Percentiles rank a stretch among this genome's conserved stretches.
Conservation (phyloP, 208 protist species). For the Trypanosoma melophagium region DNA sequence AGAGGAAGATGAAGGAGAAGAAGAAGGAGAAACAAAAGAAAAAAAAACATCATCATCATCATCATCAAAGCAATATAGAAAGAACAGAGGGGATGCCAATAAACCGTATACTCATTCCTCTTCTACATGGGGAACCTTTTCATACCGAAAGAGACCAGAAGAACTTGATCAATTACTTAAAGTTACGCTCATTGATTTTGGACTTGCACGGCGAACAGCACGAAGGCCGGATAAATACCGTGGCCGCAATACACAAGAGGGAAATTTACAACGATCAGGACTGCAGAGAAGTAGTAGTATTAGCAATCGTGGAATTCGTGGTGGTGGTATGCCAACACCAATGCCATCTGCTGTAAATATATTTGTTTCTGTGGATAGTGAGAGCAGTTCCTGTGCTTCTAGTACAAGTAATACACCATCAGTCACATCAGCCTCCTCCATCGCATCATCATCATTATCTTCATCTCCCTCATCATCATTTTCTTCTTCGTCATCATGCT, state of each 20-base stretch:
- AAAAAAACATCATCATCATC: too few relatives aligned
- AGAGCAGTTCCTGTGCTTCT: conserved; percentile 36
- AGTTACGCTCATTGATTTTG: conserved; percentile 82
- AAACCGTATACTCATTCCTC: not conserved
- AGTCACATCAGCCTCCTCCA: conserved; percentile 25
- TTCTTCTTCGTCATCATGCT: not conserved
- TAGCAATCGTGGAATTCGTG: not conserved
- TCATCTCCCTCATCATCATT: not conserved
- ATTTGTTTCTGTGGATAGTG: conserved; percentile 37
- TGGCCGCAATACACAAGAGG: not conserved
- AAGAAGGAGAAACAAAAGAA: too few relatives aligned
- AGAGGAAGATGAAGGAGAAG: conserved; percentile 1
- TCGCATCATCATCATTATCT: not conserved
- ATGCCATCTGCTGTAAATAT: conserved; percentile 67
- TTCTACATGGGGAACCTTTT: conserved; percentile 7
- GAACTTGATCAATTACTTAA: conserved; percentile 41
- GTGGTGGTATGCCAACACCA: conserved; percentile 53
- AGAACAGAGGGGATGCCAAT: not conserved
- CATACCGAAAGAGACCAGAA: not conserved
- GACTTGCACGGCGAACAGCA: conserved; percentile 53
- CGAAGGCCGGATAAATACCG: conserved; percentile 2
- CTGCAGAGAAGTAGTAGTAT: not conserved
- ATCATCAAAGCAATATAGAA: not conserved
- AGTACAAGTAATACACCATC: conserved; percentile 58
- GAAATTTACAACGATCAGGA: not conserved